Evolutionary conservation across 139 green algal species (phyloP), one percentile per base, ranked within the genome.

Genomic region (Astrephomene gubernaculifera): DNA sequence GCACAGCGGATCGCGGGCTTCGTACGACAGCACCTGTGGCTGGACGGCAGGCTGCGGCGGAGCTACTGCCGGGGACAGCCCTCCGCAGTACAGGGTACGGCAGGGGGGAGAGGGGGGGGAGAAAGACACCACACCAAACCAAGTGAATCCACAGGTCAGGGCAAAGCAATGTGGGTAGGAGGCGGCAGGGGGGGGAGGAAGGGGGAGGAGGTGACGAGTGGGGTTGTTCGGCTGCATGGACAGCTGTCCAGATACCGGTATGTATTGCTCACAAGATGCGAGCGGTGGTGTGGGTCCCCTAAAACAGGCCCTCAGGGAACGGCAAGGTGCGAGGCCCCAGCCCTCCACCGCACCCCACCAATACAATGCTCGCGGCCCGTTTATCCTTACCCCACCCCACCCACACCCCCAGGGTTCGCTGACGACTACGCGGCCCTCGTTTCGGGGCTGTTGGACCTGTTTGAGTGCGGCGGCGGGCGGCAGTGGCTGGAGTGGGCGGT

Each of bases 381-480:
- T 67, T n/a, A 10, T 67, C 60, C 60, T 29, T 67, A 10, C 22
- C 60, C 60, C n/a, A 10, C 7, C n/a, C 7, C 33, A 17, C 33
- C 38, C 41, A 2, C 49, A 12, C 49, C 60, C 60, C 25, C 81
- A 86, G 94, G 86, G 35, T 97, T 97, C 71, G 86, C 95, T 24
- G 94, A 97, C 72, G 95, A 98, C 85, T 98, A 98, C 81, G 90
- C 95, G 0, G 88, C 90, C 52, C 61, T 96, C 54, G 74, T 98
- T 2, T 35, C 54, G 19, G 96, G 94, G 4, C 89, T 98, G 79
- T 86, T 98, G 69, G 94, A 98, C 69, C 88, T 98, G 81, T 96
- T 96, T 44, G 88, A 93, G 38, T 90, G 81, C 9, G 92, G 86
- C 0, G 96, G 95, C 6, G 85, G 95, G 0, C n/a, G 89, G 2